A percentile compares a stretch with the other conserved stretches of the same genome.
These are phyloP conservation scores for Talaromyces trachyspermus DNA, from an alignment of 495 filamentous ascomycete species.

Conservation along the genomic window DNA sequence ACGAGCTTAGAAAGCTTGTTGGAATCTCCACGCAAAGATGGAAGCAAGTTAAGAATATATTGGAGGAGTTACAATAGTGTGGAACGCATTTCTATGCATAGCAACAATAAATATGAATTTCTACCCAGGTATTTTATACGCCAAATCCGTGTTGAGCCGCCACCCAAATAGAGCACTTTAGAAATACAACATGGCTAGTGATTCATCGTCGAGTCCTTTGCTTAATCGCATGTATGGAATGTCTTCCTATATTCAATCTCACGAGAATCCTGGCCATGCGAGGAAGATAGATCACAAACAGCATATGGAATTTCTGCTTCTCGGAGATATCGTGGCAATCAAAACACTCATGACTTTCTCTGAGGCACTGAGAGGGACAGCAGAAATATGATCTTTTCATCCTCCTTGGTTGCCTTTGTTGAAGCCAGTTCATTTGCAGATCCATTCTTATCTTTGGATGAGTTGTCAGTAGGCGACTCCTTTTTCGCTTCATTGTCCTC, in stretches of 20 bases:
- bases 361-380: conserved; percentile 29
- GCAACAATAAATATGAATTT: no score
- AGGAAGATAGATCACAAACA: conserved; percentile 9
- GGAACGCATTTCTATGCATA: no score
- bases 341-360: conserved; percentile 22
- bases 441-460: neutral
- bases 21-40: conserved; percentile 46
- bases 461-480: neutral
- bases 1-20: conserved; percentile 48
- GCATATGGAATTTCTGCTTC: no score
- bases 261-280: no score
- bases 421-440: neutral
- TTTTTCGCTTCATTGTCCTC: conserved; percentile 1
- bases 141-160: no score
- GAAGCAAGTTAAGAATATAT: conserved; percentile 41
- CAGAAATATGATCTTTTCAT: conserved; percentile 20
- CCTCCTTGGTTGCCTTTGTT: conserved; percentile 9
- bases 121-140: no score
- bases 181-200: no score
- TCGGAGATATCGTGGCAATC: no score
- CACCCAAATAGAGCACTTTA: no score
- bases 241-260: no score
- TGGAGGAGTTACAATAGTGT: conserved; percentile 35
- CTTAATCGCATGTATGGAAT: no score
- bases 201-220: no score